Evolutionary conservation across 2,329 filamentous ascomycete genomes (phyloP), one percentile per base, ranked within the genome.

Genomic region (Xylaria sp.): DNA sequence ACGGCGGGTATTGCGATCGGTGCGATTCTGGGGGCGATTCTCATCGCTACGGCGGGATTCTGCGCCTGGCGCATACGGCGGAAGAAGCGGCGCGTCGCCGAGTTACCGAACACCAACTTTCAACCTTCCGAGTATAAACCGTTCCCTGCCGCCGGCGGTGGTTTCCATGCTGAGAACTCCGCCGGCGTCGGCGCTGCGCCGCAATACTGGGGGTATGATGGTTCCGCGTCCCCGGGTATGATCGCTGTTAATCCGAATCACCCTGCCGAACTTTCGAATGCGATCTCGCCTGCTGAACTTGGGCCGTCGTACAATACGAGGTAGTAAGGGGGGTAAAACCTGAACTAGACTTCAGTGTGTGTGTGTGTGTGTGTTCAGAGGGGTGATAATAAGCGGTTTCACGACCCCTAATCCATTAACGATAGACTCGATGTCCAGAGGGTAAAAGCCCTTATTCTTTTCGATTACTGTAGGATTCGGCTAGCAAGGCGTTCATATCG

Each of bases 1-100:
- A 57, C 15, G 8, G 62, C 62, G 8, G 62, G 65, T 1, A 66
- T 68, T 57, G 66, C 28, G 20, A 46, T 70, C 20, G 68, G 58
- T 25, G 41, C 28, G 4, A 13, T 56, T 10, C 18, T 61, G 2
- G 65, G 13, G 25, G 59, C 13, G 15, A 63, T 66, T 20, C 18
- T 68, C 10, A 4, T 53, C 12, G 65, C 55, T 34, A 48, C 62
- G 0, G 36, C 39, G 3, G 65, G 39, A 2, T 68, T 68, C 55
- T 68, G 46, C 39, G 5, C 65, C 32, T 68, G 62, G 65, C 53
- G 62, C 23, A 4, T 13, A 2, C 23, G 39, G 32, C 39, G 56
- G 20, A 45, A 25, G 23, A 57, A 57, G 32, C 60, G 34, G 12
- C 36, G 7, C 25, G 25, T 8, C 15, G 32, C 36, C 39, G 58